Evolutionary conservation across 805 yeast species (phyloP), one percentile per base, ranked within the genome.

Genomic region (Candida rishiriensis): DNA sequence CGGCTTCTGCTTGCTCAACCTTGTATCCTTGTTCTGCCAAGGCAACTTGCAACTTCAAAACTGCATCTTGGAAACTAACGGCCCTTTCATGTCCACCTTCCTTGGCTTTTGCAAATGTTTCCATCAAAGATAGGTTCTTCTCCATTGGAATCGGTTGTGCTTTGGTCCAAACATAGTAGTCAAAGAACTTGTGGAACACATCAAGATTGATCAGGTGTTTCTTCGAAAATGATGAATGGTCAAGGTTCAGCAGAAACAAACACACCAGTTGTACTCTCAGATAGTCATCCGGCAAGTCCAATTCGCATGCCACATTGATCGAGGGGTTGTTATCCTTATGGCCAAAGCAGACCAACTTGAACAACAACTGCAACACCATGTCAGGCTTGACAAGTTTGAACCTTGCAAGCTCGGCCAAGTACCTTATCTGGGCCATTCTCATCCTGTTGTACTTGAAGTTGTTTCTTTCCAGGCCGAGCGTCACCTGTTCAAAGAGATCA

Each of bases 271-370:
- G 79, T 32, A 88, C 67, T 45, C 96, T 71, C 62, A 88, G 87
- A 56, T 81, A 86, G 54, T 86, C 81, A 52, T 80, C 75, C 0
- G 83, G 81, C 11, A 65, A 65, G 63, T 89, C 97, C n/a, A 73
- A 41, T 14, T 65, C 73, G 29, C 71, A 66, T 3, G 57, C 34
- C 3, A 44, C 50, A 17, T 65, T 68, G 7, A 74, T 72, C 10
- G 56, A 62, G 1, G 95, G 90, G 40, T 73, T 73, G 42, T 78
- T 78, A 45, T 71, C 68, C 0, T 75, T 73, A 66, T 86, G 83
- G 0, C 95, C 96, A 60, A 67, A 76, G 35, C 82, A 76, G 3
- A 87, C 46, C 8, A 86, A 70, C 47, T 72, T 71, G 61, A 73
- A 83, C 12, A 82, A 49, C 3, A 83, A 57, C 36, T 78, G 81